These are phyloP conservation scores for Ceratobasidium sp. DNA, from an alignment of 1,284 basidiomycete species.

Conservation along the genomic window DNA sequence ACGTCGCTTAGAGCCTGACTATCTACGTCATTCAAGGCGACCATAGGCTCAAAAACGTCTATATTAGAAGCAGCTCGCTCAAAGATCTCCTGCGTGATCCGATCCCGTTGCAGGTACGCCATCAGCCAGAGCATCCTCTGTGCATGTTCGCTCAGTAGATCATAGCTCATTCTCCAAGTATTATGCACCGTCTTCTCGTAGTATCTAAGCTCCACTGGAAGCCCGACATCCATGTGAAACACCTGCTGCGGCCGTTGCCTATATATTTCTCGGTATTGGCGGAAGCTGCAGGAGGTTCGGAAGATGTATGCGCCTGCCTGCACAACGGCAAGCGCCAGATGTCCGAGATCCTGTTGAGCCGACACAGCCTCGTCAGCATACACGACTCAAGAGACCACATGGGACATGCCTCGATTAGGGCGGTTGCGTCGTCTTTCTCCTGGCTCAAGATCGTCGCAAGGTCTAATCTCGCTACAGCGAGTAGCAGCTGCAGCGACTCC, in stretches of 20 bases:
- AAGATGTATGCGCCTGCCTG: no score
- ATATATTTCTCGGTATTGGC: no score
- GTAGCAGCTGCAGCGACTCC: slow-evolving; percentile 24
- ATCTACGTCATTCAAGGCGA: no score
- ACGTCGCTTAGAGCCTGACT: no score
- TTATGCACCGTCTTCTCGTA: slow-evolving; percentile 33
- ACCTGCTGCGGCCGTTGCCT: no score
- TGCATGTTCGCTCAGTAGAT: neutral
- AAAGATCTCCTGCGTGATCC: neutral
- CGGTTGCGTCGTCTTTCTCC: neutral
- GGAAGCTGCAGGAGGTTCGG: no score
- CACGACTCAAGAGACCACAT: no score
- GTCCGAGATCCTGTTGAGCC: neutral
- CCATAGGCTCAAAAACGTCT: neutral
- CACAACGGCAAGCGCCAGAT: neutral
- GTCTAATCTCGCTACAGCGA: neutral
- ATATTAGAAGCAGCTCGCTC: neutral
- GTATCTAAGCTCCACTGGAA: neutral
- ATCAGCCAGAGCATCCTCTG: slow-evolving; percentile 1
- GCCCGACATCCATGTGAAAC: no score
- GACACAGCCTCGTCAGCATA: no score
- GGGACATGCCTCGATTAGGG: slow-evolving; percentile 3
- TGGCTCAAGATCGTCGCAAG: neutral
- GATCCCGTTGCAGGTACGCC: slow-evolving; percentile 16
- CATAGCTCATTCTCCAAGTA: slow-evolving; percentile 21